Base-by-base conservation (phyloP, 805 yeast genomes). In the Metschnikowia dekortorum region DNA sequence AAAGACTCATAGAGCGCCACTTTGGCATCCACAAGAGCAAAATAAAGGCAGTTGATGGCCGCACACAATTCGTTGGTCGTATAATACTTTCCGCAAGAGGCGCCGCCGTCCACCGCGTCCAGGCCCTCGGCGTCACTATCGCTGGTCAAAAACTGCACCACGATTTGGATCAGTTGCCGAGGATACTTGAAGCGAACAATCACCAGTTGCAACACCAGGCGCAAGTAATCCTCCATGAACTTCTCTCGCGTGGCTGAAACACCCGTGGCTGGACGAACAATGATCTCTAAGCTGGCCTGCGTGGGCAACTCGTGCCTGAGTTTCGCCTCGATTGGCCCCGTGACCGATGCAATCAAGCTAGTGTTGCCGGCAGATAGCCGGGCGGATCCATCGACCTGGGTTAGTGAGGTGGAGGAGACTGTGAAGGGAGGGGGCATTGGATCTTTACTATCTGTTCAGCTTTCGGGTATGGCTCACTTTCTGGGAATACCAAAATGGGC, bases 271-370 rank as follows among this genome's bases (percentile, higher is more conserved):
- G 98, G 97, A 37, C 90, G 74, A 2, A 91, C 83, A 18, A 82
- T 79, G 7, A 94, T 78, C 65, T 90, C 97, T 14, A 94, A 65
- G 14, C 88, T 83, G 13, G 92, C 85, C 41, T 76, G 73, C 13
- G 87, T 84, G 9, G 97, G 96, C 33, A 84, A 66, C 64, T 92
- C 98, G 62, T 90, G 96, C 58, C 92, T 79, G 11, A 81, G 68
- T 63, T 84, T 85, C 9, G 89, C 84, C 61, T 92, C 97, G 31
- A 92, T 78, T 0, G 99, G 99, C 0, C 99, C 99, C 1, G 91
- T 79, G 0, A 92, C 91, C 0, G 96, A 83, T 39, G 85, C 81
- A 2, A 91, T 68, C 2, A 87, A 83, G 50, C 79, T 79, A 1
- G 86, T 80, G 14, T 65, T 65, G 1, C 78, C 81, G n/a, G 69